Evolutionary conservation across 2,329 filamentous ascomycete genomes (phyloP).

Genomic region (Alternaria postmessia): DNA sequence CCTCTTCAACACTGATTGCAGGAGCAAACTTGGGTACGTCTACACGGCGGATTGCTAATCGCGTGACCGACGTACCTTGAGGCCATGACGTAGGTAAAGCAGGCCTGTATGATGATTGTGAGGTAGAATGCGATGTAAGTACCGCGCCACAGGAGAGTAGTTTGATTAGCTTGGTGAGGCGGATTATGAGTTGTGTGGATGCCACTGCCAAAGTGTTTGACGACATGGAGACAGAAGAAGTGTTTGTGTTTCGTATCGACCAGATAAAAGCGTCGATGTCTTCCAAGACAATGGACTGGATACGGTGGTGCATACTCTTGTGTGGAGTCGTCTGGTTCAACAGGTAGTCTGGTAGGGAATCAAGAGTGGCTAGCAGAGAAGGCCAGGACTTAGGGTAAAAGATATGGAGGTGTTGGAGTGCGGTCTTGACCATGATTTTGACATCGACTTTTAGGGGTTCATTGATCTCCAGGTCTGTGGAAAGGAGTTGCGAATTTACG

Average conservation of each 20-base stretch:
- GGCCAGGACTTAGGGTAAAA: constrained; percentile 63
- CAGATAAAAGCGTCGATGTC: constrained; percentile 60
- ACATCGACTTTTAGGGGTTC: constrained; percentile 19
- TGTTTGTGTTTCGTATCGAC: constrained; percentile 15
- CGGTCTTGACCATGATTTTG: constrained; percentile 43
- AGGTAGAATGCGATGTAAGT: constrained; percentile 24
- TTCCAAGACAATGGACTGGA: constrained; percentile 64
- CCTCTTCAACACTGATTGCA: constrained; percentile 51
- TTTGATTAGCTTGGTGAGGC: constrained; percentile 16
- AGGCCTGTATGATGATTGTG: constrained; percentile 20
- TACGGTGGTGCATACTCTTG: constrained; percentile 54
- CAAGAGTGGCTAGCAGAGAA: constrained; percentile 60
- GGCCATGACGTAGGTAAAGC: constrained; percentile 44
- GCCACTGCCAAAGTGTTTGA: constrained; percentile 21
- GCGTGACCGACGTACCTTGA: constrained; percentile 29
- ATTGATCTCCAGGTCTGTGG: neutral
- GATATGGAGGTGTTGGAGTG: constrained; percentile 65
- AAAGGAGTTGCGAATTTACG: constrained; percentile 7
- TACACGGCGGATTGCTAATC: constrained; percentile 46
- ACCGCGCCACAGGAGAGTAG: constrained; percentile 24
- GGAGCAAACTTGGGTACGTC: constrained; percentile 49
- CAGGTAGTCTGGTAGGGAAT: constrained; percentile 59
- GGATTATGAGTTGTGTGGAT: constrained; percentile 25
- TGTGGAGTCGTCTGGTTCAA: constrained; percentile 57
- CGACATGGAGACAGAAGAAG: neutral